A percentile compares a stretch with the other conserved stretches of the same genome.
Conservation (phyloP, 2,329 filamentous ascomycete genomes). For the Scedosporium aurantiacum region DNA sequence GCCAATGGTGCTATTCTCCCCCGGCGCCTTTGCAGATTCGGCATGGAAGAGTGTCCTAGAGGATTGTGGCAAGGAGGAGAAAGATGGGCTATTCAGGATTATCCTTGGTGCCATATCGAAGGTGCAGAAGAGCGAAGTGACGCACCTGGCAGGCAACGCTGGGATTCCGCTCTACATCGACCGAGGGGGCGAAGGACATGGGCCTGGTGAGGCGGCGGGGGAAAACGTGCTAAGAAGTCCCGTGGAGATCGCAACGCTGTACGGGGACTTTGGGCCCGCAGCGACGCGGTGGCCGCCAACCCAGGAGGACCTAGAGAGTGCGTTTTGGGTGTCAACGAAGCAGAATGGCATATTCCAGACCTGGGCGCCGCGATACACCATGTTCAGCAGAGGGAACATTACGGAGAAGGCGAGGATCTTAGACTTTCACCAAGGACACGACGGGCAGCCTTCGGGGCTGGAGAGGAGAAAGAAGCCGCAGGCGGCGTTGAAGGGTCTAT, state of each 20-base stretch:
- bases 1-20: conserved; percentile 49
- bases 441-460: not conserved
- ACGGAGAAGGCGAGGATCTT: conserved; percentile 76
- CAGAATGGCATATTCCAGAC: conserved; percentile 74
- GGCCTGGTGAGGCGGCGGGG: not conserved
- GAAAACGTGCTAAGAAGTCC: conserved; percentile 70
- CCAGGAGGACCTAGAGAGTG: conserved; percentile 45
- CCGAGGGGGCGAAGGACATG: conserved; percentile 1
- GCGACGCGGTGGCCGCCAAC: conserved; percentile 18
- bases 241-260: conserved; percentile 53
- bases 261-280: conserved; percentile 61
- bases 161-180: conserved; percentile 41
- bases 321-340: conserved; percentile 68
- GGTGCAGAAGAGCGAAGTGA: conserved; percentile 30
- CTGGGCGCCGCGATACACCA: conserved; percentile 84
- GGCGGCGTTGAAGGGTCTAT: not conserved
- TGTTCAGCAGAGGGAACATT: conserved; percentile 89
- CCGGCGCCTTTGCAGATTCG: conserved; percentile 39
- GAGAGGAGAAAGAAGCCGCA: not conserved
- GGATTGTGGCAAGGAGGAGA: conserved; percentile 13
- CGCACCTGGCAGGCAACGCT: conserved; percentile 50
- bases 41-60: conserved; percentile 29
- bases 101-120: conserved; percentile 37
- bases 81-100: conserved; percentile 31
- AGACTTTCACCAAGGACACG: conserved; percentile 26